Evolutionary conservation across 305 asterid genomes (phyloP).

Genomic region (Stenogyne calaminthoides): DNA sequence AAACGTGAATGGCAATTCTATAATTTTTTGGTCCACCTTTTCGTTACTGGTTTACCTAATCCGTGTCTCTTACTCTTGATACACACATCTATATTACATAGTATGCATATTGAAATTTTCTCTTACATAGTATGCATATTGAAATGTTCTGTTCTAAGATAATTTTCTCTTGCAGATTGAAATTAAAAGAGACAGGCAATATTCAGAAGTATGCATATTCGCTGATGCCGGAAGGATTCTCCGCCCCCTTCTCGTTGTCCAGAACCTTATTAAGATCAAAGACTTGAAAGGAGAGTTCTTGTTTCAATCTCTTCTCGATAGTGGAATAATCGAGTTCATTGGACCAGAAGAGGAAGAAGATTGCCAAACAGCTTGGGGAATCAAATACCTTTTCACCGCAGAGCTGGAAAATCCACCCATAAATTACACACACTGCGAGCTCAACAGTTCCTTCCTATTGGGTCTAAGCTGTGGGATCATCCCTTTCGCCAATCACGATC

Average conservation of each 20-base stretch:
- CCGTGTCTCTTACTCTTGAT: background rate
- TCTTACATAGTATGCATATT: no score
- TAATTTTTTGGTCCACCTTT: conserved; percentile 12
- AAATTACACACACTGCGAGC: conserved; percentile 83
- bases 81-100: background rate
- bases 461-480: conserved; percentile 91
- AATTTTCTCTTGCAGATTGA: conserved; percentile 60
- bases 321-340: conserved; percentile 75
- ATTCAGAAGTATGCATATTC: conserved; percentile 83
- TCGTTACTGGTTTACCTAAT: background rate
- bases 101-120: no score
- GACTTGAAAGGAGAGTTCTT: conserved; percentile 57
- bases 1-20: background rate
- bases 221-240: conserved; percentile 94
- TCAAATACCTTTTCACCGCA: conserved; percentile 57
- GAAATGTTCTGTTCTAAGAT: background rate
- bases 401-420: conserved; percentile 56
- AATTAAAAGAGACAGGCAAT: conserved; percentile 70
- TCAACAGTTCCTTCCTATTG: conserved; percentile 74
- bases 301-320: conserved; percentile 66
- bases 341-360: conserved; percentile 99
- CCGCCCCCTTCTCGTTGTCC: conserved; percentile 90
- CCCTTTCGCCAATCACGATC: conserved; percentile 92
- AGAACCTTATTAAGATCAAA: conserved; percentile 59
- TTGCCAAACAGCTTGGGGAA: conserved; percentile 83